A percentile compares a stretch with the other conserved stretches of the same genome.
Evolutionary conservation across 108 stramenopile species (phyloP).

Genomic region (Licmophora abbreviata): DNA sequence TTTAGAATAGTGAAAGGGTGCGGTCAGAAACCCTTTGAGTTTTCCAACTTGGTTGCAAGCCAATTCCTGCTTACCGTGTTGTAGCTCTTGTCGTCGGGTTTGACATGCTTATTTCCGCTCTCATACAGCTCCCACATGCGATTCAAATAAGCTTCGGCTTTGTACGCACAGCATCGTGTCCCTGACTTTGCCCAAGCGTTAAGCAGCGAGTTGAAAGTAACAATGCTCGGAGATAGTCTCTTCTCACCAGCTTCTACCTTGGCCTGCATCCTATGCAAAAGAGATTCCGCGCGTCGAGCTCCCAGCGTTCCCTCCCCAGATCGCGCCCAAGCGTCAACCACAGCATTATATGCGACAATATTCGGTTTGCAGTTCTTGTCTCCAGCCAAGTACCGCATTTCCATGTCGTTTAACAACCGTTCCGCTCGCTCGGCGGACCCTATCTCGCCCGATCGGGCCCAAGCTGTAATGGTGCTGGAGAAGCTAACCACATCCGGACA

Average conservation of each 20-base stretch:
- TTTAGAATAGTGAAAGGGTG: background rate
- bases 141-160: conserved; percentile 44
- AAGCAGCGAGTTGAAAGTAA: conserved; percentile 47
- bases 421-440: conserved; percentile 55
- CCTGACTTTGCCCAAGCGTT: conserved; percentile 61
- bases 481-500: conserved; percentile 41
- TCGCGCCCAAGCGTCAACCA: conserved; percentile 40
- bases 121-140: conserved; percentile 43
- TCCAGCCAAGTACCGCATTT: conserved; percentile 32
- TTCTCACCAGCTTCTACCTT: conserved; percentile 29
- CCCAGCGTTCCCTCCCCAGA: conserved; percentile 10
- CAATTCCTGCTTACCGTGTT: conserved; percentile 60
- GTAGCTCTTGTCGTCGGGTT: conserved; percentile 61
- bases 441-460: conserved; percentile 43
- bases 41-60: background rate
- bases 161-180: conserved; percentile 25
- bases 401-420: conserved; percentile 56
- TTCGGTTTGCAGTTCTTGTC: conserved; percentile 50
- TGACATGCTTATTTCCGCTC: conserved; percentile 25
- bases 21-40: background rate
- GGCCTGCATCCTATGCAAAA: conserved; percentile 46
- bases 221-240: conserved; percentile 41
- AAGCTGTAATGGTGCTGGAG: conserved; percentile 53
- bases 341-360: conserved; percentile 50
- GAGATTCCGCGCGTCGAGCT: conserved; percentile 31